Base-by-base conservation (phyloP, 805 yeast species). In the Candida ponderosae region DNA sequence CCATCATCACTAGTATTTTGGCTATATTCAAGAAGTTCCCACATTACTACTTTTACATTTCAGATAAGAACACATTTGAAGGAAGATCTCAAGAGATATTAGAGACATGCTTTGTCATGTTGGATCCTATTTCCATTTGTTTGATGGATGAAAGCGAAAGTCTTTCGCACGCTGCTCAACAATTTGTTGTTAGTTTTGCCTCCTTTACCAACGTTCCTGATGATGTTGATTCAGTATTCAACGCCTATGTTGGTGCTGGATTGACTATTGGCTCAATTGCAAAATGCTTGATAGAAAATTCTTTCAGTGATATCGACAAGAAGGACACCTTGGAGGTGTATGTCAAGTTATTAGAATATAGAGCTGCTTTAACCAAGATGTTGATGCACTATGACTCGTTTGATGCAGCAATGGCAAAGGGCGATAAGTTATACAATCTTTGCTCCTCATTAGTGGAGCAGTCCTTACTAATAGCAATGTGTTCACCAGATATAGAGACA, bases 401-500 rank as follows among this genome's bases (percentile, higher is more conserved):
- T 17, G 44, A 42, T 3, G 41, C 47, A 6, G 51, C 58, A 4
- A 38, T 47, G 4, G 43, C 40, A 3, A 44, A 44, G 1, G 66
- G 66, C 27, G 36, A 36, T 10, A 29, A 38, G 2, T 52, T 60
- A 9, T 66, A 70, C 38, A 41, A 47, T 0, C 38, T 56, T 11
- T 43, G 72, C 1, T 53, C 65, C 9, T 57, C 65, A 4, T 51
- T 65, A 5, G 54, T 73, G 35, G 84, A 79, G 35, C 67, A 74
- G 36, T 70, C 75, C 5, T 48, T 76, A 23, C 60, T 75, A 23
- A 47, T 74, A 18, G 71, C 75, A 1, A 51, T 79, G 10, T 70
- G 78, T 40, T 66, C 77, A 0, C 72, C 72, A 33, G 70, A 66
- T 29, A 50, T 66, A 15, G 77, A 72, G 17, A 66, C 72, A 9